Base-by-base conservation (phyloP, 495 filamentous ascomycete species). In the Hypoxylon crocopeplum region DNA sequence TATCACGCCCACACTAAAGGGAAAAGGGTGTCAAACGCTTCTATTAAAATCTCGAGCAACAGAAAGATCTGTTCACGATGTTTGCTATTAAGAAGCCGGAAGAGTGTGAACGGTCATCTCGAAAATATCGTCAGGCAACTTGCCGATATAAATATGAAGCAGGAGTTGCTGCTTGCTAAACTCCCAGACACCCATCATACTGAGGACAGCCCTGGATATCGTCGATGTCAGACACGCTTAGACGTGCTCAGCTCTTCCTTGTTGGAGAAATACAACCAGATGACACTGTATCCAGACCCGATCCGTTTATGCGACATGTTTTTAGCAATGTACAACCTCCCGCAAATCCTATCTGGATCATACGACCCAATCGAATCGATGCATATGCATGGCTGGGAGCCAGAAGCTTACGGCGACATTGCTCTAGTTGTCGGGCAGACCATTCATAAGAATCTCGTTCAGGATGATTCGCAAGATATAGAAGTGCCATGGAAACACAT, bases 311-410 rank as follows among this genome's bases (percentile, higher is more conserved):
- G 57, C 34, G 57, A 61, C 12, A 53, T 54, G 34, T 61, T 61
- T 27, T 21, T 61, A 44, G 57, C 57, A 48, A 40, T 37, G 38
- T 61, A 34, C 27, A 54, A 54, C 29, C 27, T 61, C n/a, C 49
- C 49, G 4, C 41, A 54, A 3, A 36, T 61, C 36, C 49, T 61
- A 13, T 48, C 57, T 20, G 48, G 57, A 13, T 54, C 57, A 32
- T 61, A 61, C 16, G 57, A 61, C 30, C 34, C 57, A 33, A 61
- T 61, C 15, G 57, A 61, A 15, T 19, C 44, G 12, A 51, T 60
- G 21, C 56, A 61, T 34, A 46, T 51, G 40, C 57, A 48, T 11
- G 57, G 49, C 12, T 54, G 57, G 57, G 57, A 61, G 13, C 41
- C 33, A 3, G 57, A 54, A 29, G 49, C 22, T 13, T 53, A 38